Evolutionary conservation across 805 yeast genomes (phyloP), one percentile per base, ranked within the genome.

Genomic region (Yarrowia porcina): DNA sequence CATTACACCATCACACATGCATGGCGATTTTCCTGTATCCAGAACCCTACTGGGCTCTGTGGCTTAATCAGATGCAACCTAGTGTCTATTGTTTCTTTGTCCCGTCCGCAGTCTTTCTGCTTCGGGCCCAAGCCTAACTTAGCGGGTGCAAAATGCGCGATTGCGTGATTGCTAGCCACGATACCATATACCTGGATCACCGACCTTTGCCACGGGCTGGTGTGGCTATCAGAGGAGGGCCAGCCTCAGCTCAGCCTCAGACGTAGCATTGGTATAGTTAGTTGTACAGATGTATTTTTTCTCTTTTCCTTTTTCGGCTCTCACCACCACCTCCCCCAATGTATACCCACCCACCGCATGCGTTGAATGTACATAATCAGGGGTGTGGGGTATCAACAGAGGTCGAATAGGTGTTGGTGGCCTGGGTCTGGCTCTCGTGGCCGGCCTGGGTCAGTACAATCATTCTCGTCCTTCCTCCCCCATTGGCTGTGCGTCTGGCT

Each of bases 51-150:
- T n/a, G 23, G 2, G 18, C 23, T 15, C 44, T 36, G 59, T 52
- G 59, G 59, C 59, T 52, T 52, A 52, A 52, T 52, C 59, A 35
- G 59, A 52, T 36, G 59, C 59, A 52, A 52, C 59, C 17, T 35
- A 11, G 36, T 11, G 12, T 4, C 13, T 3, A 6, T 11, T n/a
- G 15, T 10, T 15, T 9, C 52, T 52, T 52, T 35, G 44, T 25
- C 15, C 17, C 18, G 20, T 18, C 27, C 59, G 52, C 52, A 45
- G 56, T 32, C 56, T 49, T 49, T 32, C 39, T 33, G 56, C 39
- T 49, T 32, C 56, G 23, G 52, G 52, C 36, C 21, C 21, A 30
- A 30, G 17, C 30, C 25, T 13, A 45, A 45, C 52, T 10, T 45
- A 25, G 17, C 35, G 36, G 12, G 52, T 20, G 36, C 17, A 30